phyloP scores from a whole-genome alignment of 192 early-diverging fungal species.

The Rhizoclosmatium globosum region DNA sequence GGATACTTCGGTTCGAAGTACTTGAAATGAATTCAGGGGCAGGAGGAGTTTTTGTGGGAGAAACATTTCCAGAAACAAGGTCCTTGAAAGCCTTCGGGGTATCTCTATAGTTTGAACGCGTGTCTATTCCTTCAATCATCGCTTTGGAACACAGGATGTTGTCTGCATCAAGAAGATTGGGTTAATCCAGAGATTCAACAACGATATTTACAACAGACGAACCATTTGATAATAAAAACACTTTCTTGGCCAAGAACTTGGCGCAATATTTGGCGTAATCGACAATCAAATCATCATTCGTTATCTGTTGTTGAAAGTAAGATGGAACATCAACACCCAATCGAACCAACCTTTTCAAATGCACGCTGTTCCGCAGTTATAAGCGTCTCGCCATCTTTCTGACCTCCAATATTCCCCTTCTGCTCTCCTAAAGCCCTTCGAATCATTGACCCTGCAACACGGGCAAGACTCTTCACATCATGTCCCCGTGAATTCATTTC shows the following conservation, averaged over 20 bases:
- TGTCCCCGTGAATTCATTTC: background rate
- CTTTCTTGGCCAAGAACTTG: background rate
- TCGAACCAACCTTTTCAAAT: background rate
- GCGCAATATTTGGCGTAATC: conserved; percentile 22
- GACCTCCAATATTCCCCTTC: background rate
- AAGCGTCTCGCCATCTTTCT: conserved; percentile 15
- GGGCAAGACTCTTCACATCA: conserved; percentile 8
- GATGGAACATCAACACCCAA: too few species aligned
- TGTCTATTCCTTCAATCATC: conserved; percentile 16
- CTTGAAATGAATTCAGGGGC: too few species aligned
- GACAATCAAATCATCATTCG: conserved; percentile 30
- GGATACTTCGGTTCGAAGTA: too few species aligned
- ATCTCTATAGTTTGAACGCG: conserved; percentile 15
- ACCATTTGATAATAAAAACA: conserved; percentile 22
- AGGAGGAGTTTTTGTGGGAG: too few species aligned
- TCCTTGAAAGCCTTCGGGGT: conserved; percentile 4
- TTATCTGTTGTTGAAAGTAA: too few species aligned
- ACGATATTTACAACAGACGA: background rate
- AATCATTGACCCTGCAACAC: background rate
- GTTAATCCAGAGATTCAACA: background rate
- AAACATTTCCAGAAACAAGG: background rate
- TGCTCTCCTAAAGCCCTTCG: conserved; percentile 8
- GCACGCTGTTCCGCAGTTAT: background rate
- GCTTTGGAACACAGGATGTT: conserved; percentile 30
- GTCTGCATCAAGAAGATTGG: conserved; percentile 18